These are phyloP conservation scores for Hymenoscyphus fructigenus DNA, from an alignment of 2,329 filamentous ascomycete species.

Conservation along the genomic window DNA sequence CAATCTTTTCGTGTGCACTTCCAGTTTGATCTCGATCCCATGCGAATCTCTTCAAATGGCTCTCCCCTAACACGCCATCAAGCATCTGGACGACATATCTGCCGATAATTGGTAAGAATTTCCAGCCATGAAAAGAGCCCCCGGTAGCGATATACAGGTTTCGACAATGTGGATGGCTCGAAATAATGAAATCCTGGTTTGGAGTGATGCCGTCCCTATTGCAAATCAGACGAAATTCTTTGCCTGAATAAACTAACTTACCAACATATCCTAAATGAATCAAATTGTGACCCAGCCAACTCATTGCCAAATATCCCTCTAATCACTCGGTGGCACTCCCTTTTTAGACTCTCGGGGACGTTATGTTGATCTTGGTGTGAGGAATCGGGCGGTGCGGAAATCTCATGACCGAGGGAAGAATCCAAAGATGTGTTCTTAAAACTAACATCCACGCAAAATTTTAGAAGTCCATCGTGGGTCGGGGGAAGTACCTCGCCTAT, in stretches of 20 bases:
- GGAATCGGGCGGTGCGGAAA: slow-evolving; percentile 48
- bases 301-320: slow-evolving; percentile 45
- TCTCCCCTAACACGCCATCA: slow-evolving; percentile 40
- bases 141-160: slow-evolving; percentile 61
- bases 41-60: slow-evolving; percentile 44
- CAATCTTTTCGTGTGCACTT: slow-evolving; percentile 17
- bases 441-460: slow-evolving; percentile 60
- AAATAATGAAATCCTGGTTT: slow-evolving; percentile 62
- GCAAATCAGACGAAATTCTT: neutral
- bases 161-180: slow-evolving; percentile 50
- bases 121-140: slow-evolving; percentile 65
- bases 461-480: slow-evolving; percentile 51
- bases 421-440: slow-evolving; percentile 54
- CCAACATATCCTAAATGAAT: slow-evolving; percentile 49
- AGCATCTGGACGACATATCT: slow-evolving; percentile 56
- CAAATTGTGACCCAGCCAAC: slow-evolving; percentile 41
- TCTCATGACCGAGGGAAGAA: slow-evolving; percentile 47
- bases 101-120: slow-evolving; percentile 63
- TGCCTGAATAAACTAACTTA: slow-evolving; percentile 29
- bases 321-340: slow-evolving; percentile 43
- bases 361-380: slow-evolving; percentile 44
- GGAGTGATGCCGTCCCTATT: slow-evolving; percentile 60
- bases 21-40: slow-evolving; percentile 39
- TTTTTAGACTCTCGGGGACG: slow-evolving; percentile 43
- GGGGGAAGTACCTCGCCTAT: slow-evolving; percentile 42